Evolutionary conservation across 1,139 yeast genomes (phyloP), one percentile per base, ranked within the genome.

Genomic region (Pneumocystis canis): DNA sequence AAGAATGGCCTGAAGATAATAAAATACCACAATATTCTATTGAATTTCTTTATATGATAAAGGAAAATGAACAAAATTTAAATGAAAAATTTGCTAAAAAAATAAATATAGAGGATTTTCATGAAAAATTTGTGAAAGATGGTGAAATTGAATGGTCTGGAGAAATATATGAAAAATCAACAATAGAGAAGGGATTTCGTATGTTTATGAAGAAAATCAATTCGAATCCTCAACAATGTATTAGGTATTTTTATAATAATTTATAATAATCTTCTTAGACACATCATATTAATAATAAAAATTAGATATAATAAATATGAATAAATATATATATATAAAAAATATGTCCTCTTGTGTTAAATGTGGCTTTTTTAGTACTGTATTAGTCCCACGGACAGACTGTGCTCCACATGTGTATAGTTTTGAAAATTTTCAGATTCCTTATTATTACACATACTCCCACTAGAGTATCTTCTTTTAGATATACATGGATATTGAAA

Each of bases 191-290:
- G 65, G 81, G 80, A 18, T 92, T 92, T 74, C 90, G 87, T 70
- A 81, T 83, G 64, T 92, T 92, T 72, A 81, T 88, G 37, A 84
- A 82, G 62, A 77, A 83, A 2, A 85, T 87, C 11, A 84, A 84
- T 18, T 86, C 85, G 70, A 92, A 92, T 71, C 92, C 97, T 3
- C 79, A 80, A 1, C 98, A 92, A 73, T 87, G 92, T 2, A 78
- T 92, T 59, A 80, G 98, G 64, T 90, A 90, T 73, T n/a, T n/a
- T n/a, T n/a, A n/a, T n/a, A n/a, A n/a, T 88, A 89, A 62, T 68
- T 72, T 3, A 68, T 67, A 5, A 95, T 94, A 41, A n/a, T n/a
- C n/a, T 25, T 41, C 20, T 7, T 41, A 41, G 11, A 20, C 20
- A 5, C 20, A 41, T 41, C 9, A 41, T 20, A 37, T 41, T 20